These are phyloP conservation scores for Knoxdaviesia capensis DNA, from an alignment of 2,329 filamentous ascomycete species.

Conservation along the genomic window DNA sequence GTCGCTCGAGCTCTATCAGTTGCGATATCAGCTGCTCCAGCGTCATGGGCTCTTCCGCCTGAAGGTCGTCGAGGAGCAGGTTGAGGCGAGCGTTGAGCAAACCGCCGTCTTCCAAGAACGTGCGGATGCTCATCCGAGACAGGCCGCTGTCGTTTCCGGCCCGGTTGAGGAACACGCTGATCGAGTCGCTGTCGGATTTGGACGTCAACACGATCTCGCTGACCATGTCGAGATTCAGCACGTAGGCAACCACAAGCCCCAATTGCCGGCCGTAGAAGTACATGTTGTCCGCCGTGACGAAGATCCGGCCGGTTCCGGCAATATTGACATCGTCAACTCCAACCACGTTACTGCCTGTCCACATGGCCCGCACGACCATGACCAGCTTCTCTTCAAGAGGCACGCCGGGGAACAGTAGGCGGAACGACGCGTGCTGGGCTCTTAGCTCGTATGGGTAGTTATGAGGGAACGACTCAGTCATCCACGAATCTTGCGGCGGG, in stretches of 20 bases:
- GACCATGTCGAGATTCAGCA: constrained; percentile 54
- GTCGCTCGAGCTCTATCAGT: constrained; percentile 55
- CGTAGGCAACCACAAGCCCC: constrained; percentile 70
- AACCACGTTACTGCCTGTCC: constrained; percentile 18
- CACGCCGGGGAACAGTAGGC: constrained; percentile 71
- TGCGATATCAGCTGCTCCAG: constrained; percentile 51
- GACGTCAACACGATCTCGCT: constrained; percentile 78
- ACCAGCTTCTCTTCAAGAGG: constrained; percentile 63
- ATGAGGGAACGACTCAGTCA: constrained; percentile 35
- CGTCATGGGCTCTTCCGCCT: constrained; percentile 47
- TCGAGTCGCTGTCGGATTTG: constrained; percentile 79
- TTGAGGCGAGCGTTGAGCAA: constrained; percentile 72
- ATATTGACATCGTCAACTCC: constrained; percentile 15
- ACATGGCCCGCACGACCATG: constrained; percentile 81
- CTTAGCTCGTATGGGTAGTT: constrained; percentile 68
- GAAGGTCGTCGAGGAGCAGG: constrained; percentile 62
- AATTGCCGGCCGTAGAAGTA: constrained; percentile 96
- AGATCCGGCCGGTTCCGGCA: constrained; percentile 51
- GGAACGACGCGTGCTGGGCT: constrained; percentile 82
- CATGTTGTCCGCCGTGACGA: constrained; percentile 69
- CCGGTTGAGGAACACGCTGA: constrained; percentile 60
- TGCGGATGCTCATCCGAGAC: constrained; percentile 69
- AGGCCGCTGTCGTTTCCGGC: constrained; percentile 41
- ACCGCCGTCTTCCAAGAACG: constrained; percentile 72
- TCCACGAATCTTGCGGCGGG: no score